These are phyloP conservation scores for Blastocystis sp. DNA, from an alignment of 352 stramenopile species.

Conservation along the genomic window DNA sequence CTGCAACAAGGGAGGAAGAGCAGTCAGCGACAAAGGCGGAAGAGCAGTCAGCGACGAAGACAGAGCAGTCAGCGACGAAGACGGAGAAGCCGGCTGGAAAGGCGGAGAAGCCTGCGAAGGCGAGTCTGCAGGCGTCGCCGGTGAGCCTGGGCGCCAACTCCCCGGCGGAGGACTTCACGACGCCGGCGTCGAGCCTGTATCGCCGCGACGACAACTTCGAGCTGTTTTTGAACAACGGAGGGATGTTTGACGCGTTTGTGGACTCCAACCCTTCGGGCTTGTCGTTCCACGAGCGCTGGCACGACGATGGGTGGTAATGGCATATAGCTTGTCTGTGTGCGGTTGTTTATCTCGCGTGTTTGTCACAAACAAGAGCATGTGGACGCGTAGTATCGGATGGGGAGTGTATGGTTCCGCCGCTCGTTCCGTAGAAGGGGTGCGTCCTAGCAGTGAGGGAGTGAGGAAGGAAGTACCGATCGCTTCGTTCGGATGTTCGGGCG, in stretches of 20 bases:
- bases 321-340: not conserved
- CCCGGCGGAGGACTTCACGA: not conserved
- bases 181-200: not conserved
- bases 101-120: not conserved
- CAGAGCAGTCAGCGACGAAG: not conserved
- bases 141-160: not conserved
- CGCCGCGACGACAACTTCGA: conserved; percentile 65
- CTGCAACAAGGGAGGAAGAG: not conserved
- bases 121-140: not conserved
- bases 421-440: too few relatives aligned
- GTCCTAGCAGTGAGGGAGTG: too few relatives aligned
- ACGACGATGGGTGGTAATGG: conserved; percentile 61
- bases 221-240: conserved; percentile 44
- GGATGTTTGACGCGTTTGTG: not conserved
- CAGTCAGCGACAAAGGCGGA: not conserved
- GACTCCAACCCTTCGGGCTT: not conserved
- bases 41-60: not conserved
- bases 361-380: not conserved
- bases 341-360: conserved; percentile 36
- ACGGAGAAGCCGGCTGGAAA: not conserved
- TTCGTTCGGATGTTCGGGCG: not conserved
- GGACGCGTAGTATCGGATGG: not conserved
- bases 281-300: conserved; percentile 22
- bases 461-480: not conserved
- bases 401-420: too few relatives aligned